Evolutionary conservation across 805 yeast genomes (phyloP).

Genomic region (Priceomyces castillae): DNA sequence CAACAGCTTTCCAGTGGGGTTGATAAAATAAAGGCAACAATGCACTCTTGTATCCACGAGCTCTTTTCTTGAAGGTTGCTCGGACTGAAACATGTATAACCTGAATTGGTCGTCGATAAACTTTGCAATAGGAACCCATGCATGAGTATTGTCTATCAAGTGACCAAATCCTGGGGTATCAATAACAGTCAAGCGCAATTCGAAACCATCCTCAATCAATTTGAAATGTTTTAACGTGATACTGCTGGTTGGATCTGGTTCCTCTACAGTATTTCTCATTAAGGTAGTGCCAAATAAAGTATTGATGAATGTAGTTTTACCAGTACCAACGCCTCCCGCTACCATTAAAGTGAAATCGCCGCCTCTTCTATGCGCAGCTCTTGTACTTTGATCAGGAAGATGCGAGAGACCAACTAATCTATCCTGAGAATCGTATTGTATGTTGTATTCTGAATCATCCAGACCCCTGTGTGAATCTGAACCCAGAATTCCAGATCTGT

Average conservation of each 20-base stretch:
- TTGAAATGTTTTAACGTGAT: slow-evolving; percentile 42
- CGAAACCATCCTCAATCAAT: slow-evolving; percentile 59
- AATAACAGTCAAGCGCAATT: slow-evolving; percentile 57
- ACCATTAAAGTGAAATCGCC: slow-evolving; percentile 37
- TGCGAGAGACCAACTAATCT: slow-evolving; percentile 18
- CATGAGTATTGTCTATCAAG: slow-evolving; percentile 45
- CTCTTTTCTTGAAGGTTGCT: slow-evolving; percentile 31
- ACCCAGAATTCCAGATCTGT: not conserved
- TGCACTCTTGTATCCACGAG: slow-evolving; percentile 69
- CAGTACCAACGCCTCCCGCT: slow-evolving; percentile 39
- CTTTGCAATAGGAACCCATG: slow-evolving; percentile 49
- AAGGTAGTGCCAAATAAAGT: slow-evolving; percentile 59
- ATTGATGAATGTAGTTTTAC: slow-evolving; percentile 78
- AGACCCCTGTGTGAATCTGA: not conserved
- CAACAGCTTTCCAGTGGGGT: slow-evolving; percentile 59
- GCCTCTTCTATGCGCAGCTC: slow-evolving; percentile 24
- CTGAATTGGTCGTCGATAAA: slow-evolving; percentile 79
- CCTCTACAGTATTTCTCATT: slow-evolving; percentile 12
- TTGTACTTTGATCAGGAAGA: slow-evolving; percentile 32
- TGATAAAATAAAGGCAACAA: slow-evolving; percentile 78
- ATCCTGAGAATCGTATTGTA: too few relatives aligned
- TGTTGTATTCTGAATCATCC: not conserved
- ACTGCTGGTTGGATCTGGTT: slow-evolving; percentile 18
- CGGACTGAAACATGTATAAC: slow-evolving; percentile 67
- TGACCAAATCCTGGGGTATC: slow-evolving; percentile 81